Conservation (phyloP, 2,329 filamentous ascomycete genomes). For the Hypoxylon rubiginosum region DNA sequence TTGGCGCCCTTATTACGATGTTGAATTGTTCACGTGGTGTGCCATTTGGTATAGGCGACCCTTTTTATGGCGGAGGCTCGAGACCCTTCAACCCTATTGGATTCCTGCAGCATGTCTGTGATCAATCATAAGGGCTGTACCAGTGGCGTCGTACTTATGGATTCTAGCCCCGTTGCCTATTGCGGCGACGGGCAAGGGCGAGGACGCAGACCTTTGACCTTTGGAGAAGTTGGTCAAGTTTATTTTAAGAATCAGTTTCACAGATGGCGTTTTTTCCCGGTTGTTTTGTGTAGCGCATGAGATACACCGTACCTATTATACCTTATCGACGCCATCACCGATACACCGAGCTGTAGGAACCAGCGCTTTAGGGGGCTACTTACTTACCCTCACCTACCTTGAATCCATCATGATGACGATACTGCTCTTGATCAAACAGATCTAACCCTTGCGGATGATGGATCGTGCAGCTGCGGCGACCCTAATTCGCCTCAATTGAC, state of each 20-base stretch:
- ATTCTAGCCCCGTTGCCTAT: slow-evolving; percentile 5
- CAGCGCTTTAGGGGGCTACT: not conserved
- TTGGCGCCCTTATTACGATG: slow-evolving; percentile 34
- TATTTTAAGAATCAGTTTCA: slow-evolving; percentile 4
- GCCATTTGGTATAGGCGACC: slow-evolving; percentile 28
- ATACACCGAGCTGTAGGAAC: slow-evolving; percentile 6
- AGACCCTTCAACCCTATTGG: slow-evolving; percentile 29
- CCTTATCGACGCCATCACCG: not conserved
- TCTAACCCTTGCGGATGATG: slow-evolving; percentile 31
- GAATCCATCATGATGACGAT: slow-evolving; percentile 35
- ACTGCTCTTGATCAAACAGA: slow-evolving; percentile 14
- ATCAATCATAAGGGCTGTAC: slow-evolving; percentile 27
- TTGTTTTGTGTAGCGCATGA: not conserved
- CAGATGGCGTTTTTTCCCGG: not conserved
- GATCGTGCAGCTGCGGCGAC: slow-evolving; percentile 35
- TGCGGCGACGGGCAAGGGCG: not conserved
- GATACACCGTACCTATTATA: not conserved
- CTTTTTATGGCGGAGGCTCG: slow-evolving; percentile 30
- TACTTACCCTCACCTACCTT: slow-evolving; percentile 1
- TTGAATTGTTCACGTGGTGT: slow-evolving; percentile 40
- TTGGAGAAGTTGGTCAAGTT: not conserved
- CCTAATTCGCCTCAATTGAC: slow-evolving; percentile 37
- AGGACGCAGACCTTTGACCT: slow-evolving; percentile 3
- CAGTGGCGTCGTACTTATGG: slow-evolving; percentile 28
- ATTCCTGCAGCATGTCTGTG: slow-evolving; percentile 33